Conservation (phyloP, 306 rosid species). For the Alnus rubra region DNA sequence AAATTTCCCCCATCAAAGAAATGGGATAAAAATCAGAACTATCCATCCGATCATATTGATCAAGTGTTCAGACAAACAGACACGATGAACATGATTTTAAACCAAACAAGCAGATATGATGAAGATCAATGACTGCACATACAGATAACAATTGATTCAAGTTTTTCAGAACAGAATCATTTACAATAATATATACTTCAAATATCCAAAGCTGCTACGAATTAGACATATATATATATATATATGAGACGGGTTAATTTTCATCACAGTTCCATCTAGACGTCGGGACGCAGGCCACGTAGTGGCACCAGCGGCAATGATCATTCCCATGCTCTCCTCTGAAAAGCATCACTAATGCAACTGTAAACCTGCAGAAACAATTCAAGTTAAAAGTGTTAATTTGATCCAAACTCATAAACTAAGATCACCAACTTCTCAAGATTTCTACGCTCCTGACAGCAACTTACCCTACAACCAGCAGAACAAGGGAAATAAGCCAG, state of each 20-base stretch:
- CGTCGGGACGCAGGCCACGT: slow-evolving; percentile 67
- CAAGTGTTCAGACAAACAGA: no score
- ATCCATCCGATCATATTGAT: no score
- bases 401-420: no score
- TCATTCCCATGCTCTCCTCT: slow-evolving; percentile 58
- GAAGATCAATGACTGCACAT: not conserved
- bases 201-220: not conserved
- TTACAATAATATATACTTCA: not conserved
- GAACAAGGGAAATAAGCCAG: slow-evolving; percentile 53
- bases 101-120: not conserved
- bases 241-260: slow-evolving; percentile 21
- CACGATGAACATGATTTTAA: not conserved
- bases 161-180: not conserved
- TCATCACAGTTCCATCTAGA: slow-evolving; percentile 66
- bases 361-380: slow-evolving; percentile 43
- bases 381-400: not conserved
- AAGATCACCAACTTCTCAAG: no score
- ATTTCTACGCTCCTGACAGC: no score
- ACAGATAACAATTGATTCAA: not conserved
- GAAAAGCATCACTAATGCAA: slow-evolving; percentile 65
- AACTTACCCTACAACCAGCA: slow-evolving; percentile 67
- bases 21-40: not conserved
- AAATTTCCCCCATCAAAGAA: not conserved
- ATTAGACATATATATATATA: slow-evolving; percentile 3
- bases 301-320: slow-evolving; percentile 79